phyloP scores from a whole-genome alignment of 306 rosid genomes.

The Fragaria ananassa region DNA sequence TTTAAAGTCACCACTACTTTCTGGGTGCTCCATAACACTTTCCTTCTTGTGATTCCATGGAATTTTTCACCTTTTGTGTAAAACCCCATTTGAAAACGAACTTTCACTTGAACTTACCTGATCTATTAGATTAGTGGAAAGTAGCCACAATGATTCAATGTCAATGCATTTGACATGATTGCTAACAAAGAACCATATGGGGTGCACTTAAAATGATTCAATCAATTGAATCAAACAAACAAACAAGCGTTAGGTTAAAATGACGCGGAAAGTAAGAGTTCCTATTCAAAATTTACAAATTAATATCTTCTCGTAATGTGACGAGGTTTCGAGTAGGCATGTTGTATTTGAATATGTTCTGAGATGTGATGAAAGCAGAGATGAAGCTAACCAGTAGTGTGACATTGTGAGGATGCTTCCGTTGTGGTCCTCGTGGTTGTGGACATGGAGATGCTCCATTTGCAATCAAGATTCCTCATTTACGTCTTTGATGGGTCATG shows the following conservation, averaged over 20 bases:
- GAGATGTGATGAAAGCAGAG: background rate
- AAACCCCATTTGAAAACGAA: background rate
- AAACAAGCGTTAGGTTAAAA: no score
- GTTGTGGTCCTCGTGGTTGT: background rate
- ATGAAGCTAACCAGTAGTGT: background rate
- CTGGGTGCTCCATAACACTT: slow-evolving; percentile 12
- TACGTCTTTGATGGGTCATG: background rate
- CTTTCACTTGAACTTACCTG: background rate
- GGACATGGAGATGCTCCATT: background rate
- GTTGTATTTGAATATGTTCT: background rate
- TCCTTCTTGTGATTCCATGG: slow-evolving; percentile 6
- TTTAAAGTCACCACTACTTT: slow-evolving; percentile 4
- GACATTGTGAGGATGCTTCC: background rate
- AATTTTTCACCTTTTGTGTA: background rate
- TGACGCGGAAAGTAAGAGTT: no score
- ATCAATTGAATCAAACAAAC: background rate
- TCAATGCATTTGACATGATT: background rate
- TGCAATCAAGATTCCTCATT: background rate
- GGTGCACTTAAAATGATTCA: background rate
- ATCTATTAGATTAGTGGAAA: background rate
- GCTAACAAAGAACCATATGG: background rate
- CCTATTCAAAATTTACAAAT: no score
- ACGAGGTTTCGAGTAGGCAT: background rate
- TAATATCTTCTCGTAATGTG: no score
- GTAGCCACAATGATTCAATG: background rate